A percentile compares a stretch with the other conserved stretches of the same genome.
Evolutionary conservation across 2,329 filamentous ascomycete genomes (phyloP).

Genomic region (Aureobasidium sp.): DNA sequence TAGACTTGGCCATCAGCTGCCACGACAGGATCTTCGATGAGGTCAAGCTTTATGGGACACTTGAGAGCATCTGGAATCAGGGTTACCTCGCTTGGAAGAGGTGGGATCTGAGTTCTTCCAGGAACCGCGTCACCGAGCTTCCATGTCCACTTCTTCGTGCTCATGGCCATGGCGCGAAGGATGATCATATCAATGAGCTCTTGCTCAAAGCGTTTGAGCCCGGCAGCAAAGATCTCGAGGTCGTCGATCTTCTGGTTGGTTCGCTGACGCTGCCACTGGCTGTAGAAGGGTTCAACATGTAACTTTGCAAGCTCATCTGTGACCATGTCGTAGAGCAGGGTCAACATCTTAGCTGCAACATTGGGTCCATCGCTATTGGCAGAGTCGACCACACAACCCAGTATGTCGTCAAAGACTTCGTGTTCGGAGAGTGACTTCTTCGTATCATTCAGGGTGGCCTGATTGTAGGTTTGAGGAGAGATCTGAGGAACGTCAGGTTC

Average conservation of each 20-base stretch:
- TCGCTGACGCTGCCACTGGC: not conserved
- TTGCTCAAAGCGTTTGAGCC: slow-evolving; percentile 21
- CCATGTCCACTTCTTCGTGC: slow-evolving; percentile 26
- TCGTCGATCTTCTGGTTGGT: not conserved
- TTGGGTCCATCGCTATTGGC: slow-evolving; percentile 10
- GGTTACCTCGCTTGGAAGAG: slow-evolving; percentile 18
- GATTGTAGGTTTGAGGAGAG: slow-evolving; percentile 11
- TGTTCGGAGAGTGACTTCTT: slow-evolving; percentile 24
- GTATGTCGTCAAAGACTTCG: slow-evolving; percentile 25
- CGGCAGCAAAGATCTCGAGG: slow-evolving; percentile 17
- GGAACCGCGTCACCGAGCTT: slow-evolving; percentile 23
- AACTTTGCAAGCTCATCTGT: slow-evolving; percentile 7
- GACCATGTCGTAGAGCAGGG: slow-evolving; percentile 18
- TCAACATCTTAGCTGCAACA: slow-evolving; percentile 21
- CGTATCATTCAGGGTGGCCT: slow-evolving; percentile 21
- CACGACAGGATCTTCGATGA: slow-evolving; percentile 31
- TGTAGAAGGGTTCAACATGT: not conserved
- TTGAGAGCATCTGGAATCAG: slow-evolving; percentile 23
- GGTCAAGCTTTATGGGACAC: slow-evolving; percentile 29
- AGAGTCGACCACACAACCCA: slow-evolving; percentile 18
- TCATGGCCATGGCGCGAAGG: slow-evolving; percentile 21
- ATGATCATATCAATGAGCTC: slow-evolving; percentile 24
- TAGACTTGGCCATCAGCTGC: slow-evolving; percentile 30
- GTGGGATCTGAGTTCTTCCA: slow-evolving; percentile 16
- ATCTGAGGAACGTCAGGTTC: not conserved